Base-by-base conservation (phyloP, 2,329 filamentous ascomycete species). In the Pseudohalonectria lignicola region DNA sequence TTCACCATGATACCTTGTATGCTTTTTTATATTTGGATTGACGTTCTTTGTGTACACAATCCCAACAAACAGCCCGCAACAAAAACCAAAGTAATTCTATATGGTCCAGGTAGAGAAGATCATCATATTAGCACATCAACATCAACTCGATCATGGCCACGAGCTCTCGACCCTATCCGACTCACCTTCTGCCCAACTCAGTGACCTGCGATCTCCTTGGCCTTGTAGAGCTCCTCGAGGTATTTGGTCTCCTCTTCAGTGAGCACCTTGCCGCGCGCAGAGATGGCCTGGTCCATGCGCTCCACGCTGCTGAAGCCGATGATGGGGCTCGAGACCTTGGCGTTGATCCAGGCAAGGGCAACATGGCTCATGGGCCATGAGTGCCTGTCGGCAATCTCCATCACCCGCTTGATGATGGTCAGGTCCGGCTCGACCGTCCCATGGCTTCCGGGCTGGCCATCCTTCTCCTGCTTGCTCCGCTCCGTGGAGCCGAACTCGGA, bases 271-370 rank as follows among this genome's bases (percentile, higher is more conserved):
- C 59, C 61, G 5, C 59, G 46, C 0, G 61, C 57, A 3, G 61
- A 57, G 15, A 78, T 61, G 1, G 74, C 73, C 58, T 82, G 75
- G 26, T 79, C 71, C 32, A 83, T 69, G n/a, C 78, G 61, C 41
- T 66, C 62, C 25, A 69, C 60, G 38, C 64, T 79, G 44, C 64
- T 71, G 46, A 82, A 61, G 0, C 79, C 78, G 38, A 80, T 60
- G 41, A 82, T 81, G 2, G 76, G 76, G 45, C 65, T 72, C 18
- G 64, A 55, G 5, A 69, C 66, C 32, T 67, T 61, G 44, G 66
- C 63, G 45, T 73, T 59, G 40, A 69, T 66, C 79, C 79, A 84
- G 3, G 76, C 76, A 39, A 79, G 63, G 1, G 74, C 69, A 16
- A 84, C 70, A 40, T 79, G 70, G 32, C 41, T 31, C 43, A 47